Percentiles rank a stretch among this genome's conserved stretches.
phyloP scores from a whole-genome alignment of 148 eudicot genomes.

The Chenopodium quinoa region DNA sequence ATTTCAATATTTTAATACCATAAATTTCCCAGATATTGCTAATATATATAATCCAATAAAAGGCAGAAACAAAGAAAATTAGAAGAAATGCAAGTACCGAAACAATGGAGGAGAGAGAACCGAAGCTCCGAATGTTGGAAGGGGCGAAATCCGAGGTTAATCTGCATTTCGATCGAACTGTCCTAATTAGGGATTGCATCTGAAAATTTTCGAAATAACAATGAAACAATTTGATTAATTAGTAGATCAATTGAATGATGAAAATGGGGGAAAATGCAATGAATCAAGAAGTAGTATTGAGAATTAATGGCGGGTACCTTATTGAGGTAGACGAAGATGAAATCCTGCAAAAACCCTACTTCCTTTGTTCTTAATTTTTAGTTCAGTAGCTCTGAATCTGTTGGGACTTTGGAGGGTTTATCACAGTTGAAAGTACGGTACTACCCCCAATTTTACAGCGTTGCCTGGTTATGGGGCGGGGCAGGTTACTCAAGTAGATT shows the following conservation, averaged over 20 bases:
- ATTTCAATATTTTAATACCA: no score
- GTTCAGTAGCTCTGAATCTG: not conserved
- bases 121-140: no score
- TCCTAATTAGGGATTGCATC: slow-evolving; percentile 29
- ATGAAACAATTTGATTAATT: not conserved
- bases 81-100: slow-evolving; percentile 18
- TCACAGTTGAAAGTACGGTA: no score
- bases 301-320: not conserved
- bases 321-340: not conserved
- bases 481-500: no score
- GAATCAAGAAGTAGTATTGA: not conserved
- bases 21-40: no score
- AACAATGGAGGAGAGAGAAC: slow-evolving; percentile 21
- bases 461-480: no score
- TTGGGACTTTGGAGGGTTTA: not conserved
- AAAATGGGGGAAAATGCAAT: not conserved
- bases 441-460: no score
- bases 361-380: not conserved
- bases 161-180: slow-evolving; percentile 27
- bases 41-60: not conserved
- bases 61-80: not conserved
- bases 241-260: not conserved
- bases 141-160: not conserved
- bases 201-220: not conserved
- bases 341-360: not conserved